Conservation (phyloP, 73 alveolate species). For the Uronychia binucleata region DNA sequence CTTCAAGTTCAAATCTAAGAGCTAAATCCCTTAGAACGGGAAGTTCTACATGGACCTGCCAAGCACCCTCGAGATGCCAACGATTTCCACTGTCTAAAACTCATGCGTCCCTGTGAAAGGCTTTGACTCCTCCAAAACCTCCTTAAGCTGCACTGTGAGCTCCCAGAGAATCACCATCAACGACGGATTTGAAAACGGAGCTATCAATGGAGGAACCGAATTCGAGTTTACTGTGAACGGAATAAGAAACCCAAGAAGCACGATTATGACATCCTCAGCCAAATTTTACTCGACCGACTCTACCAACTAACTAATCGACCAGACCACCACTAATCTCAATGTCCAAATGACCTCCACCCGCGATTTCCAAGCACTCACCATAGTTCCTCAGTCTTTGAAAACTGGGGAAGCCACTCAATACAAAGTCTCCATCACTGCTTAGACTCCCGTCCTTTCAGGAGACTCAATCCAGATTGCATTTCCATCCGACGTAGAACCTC, state of each 20-base stretch:
- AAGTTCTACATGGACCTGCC: background rate
- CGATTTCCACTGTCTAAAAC: background rate
- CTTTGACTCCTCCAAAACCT: background rate
- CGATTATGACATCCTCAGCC: background rate
- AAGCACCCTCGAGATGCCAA: background rate
- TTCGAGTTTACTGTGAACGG: background rate
- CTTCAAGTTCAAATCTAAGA: background rate
- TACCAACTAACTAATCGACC: background rate
- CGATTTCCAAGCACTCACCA: constrained; percentile 4
- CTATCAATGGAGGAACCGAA: background rate
- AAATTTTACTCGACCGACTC: background rate
- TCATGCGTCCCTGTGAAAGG: background rate
- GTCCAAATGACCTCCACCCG: background rate
- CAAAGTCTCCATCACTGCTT: constrained; percentile 6
- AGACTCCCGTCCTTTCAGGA: constrained; percentile 20
- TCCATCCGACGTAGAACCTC: constrained; percentile 12
- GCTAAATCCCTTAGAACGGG: background rate
- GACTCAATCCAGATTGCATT: constrained; percentile 10
- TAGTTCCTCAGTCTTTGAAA: background rate
- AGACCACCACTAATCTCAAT: background rate
- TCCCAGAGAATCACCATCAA: background rate
- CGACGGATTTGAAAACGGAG: background rate
- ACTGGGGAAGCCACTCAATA: constrained; percentile 3
- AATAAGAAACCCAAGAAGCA: background rate
- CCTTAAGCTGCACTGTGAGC: background rate